A percentile compares a stretch with the other conserved stretches of the same genome.
Evolutionary conservation across 768 basidiomycete species (phyloP).

Genomic region (Xerocomellus chrysenteron): DNA sequence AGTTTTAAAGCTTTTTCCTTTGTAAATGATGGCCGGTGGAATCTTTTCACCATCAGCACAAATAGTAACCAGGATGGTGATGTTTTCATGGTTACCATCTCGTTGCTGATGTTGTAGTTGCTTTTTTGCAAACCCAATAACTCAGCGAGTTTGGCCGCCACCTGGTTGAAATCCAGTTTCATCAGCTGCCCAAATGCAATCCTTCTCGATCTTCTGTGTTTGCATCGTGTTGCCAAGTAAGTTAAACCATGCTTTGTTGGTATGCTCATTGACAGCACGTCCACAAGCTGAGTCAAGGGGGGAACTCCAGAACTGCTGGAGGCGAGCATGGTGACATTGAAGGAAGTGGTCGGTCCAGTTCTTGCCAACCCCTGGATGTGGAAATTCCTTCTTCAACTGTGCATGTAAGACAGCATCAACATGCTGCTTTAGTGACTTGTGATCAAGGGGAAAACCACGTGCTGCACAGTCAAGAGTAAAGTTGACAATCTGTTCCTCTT

Average conservation of each 20-base stretch:
- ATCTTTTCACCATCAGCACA: slow-evolving; percentile 40
- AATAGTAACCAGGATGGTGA: slow-evolving; percentile 37
- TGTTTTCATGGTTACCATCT: slow-evolving; percentile 20
- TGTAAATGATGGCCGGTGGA: slow-evolving; percentile 37
- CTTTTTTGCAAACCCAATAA: slow-evolving; percentile 1
- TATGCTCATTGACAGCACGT: slow-evolving; percentile 37
- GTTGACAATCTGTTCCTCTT: too few relatives aligned
- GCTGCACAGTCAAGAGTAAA: too few relatives aligned
- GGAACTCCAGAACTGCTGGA: too few relatives aligned
- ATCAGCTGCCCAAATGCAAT: slow-evolving; percentile 18
- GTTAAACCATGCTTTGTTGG: slow-evolving; percentile 34
- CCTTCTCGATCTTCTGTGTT: background rate
- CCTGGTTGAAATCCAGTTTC: slow-evolving; percentile 15
- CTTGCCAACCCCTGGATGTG: too few relatives aligned
- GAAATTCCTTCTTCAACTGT: too few relatives aligned
- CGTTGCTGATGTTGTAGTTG: slow-evolving; percentile 17
- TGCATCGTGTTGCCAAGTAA: slow-evolving; percentile 28
- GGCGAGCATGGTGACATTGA: too few relatives aligned
- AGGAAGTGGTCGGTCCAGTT: too few relatives aligned
- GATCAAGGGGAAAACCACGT: too few relatives aligned
- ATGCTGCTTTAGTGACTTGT: too few relatives aligned
- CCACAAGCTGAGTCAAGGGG: too few relatives aligned
- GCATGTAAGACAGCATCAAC: too few relatives aligned
- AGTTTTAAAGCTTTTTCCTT: slow-evolving; percentile 7
- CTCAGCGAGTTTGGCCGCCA: background rate